Evolutionary conservation across 768 basidiomycete species (phyloP).

Genomic region (Mycena polygramma): DNA sequence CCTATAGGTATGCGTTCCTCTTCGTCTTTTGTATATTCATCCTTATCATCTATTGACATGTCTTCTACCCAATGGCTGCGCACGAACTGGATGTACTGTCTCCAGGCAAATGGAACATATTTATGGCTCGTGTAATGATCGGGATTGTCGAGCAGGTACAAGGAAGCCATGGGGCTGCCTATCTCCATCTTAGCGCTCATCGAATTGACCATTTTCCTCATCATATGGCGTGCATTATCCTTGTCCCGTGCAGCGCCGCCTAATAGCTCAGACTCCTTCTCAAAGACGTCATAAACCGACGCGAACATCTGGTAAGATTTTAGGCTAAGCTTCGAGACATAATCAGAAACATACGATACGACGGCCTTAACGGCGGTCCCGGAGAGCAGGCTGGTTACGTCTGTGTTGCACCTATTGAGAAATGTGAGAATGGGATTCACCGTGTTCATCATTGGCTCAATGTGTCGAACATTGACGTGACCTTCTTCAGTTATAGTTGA

Average conservation of each 20-base stretch:
- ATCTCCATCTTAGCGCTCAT: constrained; percentile 42
- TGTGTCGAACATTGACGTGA: no score
- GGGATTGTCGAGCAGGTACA: constrained; percentile 47
- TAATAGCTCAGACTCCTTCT: neutral
- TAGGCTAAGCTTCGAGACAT: neutral
- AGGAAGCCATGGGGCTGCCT: constrained; percentile 46
- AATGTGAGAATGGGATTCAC: neutral
- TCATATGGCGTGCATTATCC: neutral
- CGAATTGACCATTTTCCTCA: neutral
- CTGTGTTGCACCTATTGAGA: neutral
- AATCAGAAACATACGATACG: constrained; percentile 5
- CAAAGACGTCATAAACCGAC: neutral
- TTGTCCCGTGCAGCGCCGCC: neutral
- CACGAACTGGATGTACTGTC: no score
- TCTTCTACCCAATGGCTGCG: no score
- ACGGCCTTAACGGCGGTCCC: neutral
- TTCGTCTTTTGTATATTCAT: neutral
- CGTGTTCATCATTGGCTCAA: no score
- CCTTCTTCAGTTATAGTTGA: no score
- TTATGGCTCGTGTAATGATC: neutral
- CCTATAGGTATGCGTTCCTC: neutral
- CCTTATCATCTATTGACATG: no score
- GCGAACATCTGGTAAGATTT: neutral
- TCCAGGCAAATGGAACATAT: neutral
- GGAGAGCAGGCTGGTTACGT: neutral